A percentile compares a stretch with the other conserved stretches of the same genome.
Conservation (phyloP, 495 filamentous ascomycete genomes). For the Aspergillus cristatus region DNA sequence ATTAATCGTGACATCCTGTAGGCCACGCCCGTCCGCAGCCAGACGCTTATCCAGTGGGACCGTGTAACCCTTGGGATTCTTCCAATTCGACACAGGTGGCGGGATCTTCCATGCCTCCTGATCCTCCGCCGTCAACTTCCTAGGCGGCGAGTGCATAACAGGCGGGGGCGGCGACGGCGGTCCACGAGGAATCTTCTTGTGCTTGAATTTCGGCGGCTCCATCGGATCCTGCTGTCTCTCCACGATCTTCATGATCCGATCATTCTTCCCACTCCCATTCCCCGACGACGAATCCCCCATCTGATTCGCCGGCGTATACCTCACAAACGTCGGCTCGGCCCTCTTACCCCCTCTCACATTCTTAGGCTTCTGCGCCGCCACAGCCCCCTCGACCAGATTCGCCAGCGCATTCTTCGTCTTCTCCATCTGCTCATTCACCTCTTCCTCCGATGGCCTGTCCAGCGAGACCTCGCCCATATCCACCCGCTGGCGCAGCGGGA, state of each 20-base stretch:
- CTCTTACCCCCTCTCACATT: conserved; percentile 69
- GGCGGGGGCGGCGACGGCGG: conserved; percentile 89
- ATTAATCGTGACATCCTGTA: conserved; percentile 95
- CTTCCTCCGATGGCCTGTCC: conserved; percentile 74
- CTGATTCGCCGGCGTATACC: conserved; percentile 92
- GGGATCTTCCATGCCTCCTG: conserved; percentile 97
- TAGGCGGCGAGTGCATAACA: conserved; percentile 88
- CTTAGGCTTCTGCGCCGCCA: conserved; percentile 91
- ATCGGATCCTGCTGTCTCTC: conserved; percentile 92
- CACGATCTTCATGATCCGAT: conserved; percentile 97
- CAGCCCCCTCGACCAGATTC: conserved; percentile 71
- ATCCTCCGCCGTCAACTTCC: conserved; percentile 93
- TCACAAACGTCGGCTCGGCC: conserved; percentile 85
- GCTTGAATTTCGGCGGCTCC: conserved; percentile 97
- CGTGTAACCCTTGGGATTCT: conserved; percentile 98
- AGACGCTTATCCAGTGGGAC: conserved; percentile 93
- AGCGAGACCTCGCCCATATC: conserved; percentile 91
- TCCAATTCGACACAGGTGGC: conserved; percentile 94
- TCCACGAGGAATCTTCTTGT: conserved; percentile 95
- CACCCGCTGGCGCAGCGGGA: conserved; percentile 85
- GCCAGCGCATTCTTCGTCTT: conserved; percentile 80
- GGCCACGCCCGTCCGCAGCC: conserved; percentile 85
- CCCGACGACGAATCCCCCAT: conserved; percentile 62
- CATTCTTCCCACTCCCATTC: conserved; percentile 79
- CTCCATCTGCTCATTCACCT: conserved; percentile 72